Evolutionary conservation across 306 rosid species (phyloP).

Genomic region (Geum urbanum): DNA sequence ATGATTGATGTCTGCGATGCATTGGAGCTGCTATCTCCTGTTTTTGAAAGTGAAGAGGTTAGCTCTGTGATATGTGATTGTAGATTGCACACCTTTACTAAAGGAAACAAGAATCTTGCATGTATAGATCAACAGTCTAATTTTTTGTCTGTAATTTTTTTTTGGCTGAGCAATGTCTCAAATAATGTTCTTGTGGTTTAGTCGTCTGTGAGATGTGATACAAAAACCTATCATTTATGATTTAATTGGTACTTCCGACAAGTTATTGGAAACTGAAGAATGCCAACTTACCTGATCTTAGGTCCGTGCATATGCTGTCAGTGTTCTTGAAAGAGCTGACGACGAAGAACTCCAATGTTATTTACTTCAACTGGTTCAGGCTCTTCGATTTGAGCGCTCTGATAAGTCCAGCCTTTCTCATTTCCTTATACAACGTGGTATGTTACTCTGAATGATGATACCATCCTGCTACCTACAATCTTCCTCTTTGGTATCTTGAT

Average conservation of each 20-base stretch:
- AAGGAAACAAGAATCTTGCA: neutral
- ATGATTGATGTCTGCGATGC: slow-evolving; percentile 97
- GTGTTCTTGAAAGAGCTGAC: slow-evolving; percentile 98
- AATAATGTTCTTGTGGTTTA: neutral
- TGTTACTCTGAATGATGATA: slow-evolving; percentile 18
- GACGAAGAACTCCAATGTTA: slow-evolving; percentile 97
- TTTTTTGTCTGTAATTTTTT: neutral
- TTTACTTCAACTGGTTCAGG: slow-evolving; percentile 96
- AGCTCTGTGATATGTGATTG: slow-evolving; percentile 5
- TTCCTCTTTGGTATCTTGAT: slow-evolving; percentile 29
- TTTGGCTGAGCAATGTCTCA: neutral
- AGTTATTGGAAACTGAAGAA: slow-evolving; percentile 12
- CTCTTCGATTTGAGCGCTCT: slow-evolving; percentile 95
- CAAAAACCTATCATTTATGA: neutral
- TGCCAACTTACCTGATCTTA: slow-evolving; percentile 31
- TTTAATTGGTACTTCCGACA: neutral
- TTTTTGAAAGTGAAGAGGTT: slow-evolving; percentile 99
- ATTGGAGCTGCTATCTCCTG: slow-evolving; percentile 87
- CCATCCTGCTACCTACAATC: neutral
- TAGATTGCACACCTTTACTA: neutral
- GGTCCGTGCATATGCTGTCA: slow-evolving; percentile 99
- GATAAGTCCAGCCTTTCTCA: slow-evolving; percentile 91
- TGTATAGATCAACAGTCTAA: neutral
- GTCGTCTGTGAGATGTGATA: neutral
- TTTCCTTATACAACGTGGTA: slow-evolving; percentile 92